Evolutionary conservation across 495 filamentous ascomycete genomes (phyloP).

Genomic region (Penicillium salamii): DNA sequence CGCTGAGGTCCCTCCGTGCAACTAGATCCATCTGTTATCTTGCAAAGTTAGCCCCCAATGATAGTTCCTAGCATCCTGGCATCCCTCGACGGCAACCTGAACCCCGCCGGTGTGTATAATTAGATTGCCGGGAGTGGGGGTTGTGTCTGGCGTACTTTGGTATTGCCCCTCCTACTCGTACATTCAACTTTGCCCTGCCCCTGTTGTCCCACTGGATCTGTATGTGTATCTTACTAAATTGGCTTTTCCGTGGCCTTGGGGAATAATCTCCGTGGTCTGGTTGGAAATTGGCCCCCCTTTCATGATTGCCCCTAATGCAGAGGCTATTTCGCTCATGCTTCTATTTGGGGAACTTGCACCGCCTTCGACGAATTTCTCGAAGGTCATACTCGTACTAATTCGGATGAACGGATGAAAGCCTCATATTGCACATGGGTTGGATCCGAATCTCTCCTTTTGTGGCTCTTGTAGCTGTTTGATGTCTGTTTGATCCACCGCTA

Average conservation of each 20-base stretch:
- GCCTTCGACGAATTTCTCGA: constrained; percentile 4
- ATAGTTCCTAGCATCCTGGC: not conserved
- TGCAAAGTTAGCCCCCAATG: not conserved
- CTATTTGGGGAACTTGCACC: constrained; percentile 1
- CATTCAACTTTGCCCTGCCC: not conserved
- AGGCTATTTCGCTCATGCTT: not conserved
- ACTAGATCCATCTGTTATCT: not conserved
- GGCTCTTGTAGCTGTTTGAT: not conserved
- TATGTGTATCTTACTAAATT: not conserved
- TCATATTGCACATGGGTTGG: too few relatives aligned
- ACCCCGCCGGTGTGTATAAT: not conserved
- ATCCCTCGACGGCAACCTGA: not conserved
- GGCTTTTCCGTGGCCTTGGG: not conserved
- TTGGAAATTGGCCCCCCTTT: constrained; percentile 1
- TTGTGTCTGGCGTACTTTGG: not conserved
- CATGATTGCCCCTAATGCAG: not conserved
- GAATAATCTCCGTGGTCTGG: constrained; percentile 2
- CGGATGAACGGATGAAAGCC: too few relatives aligned
- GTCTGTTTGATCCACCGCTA: not conserved
- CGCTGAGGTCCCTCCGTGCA: not conserved
- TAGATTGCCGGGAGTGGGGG: not conserved
- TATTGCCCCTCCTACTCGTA: not conserved
- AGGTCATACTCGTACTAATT: not conserved
- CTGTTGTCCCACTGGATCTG: not conserved
- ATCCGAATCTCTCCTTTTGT: not conserved